phyloP scores from a whole-genome alignment of 2,329 filamentous ascomycete species.

The Penicillium occitanis region DNA sequence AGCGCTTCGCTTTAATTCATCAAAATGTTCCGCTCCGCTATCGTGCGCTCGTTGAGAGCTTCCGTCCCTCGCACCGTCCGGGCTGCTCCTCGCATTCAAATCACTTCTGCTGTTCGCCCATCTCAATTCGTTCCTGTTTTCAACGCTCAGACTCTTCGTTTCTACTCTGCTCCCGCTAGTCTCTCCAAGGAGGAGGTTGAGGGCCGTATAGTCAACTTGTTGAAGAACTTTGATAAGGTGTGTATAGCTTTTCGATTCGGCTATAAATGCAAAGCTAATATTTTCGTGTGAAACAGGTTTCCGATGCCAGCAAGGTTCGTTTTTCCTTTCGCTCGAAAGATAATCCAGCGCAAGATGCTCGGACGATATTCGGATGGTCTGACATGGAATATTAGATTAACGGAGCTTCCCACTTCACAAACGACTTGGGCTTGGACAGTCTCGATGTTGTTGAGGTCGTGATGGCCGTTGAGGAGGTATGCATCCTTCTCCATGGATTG shows the following conservation, averaged over 20 bases:
- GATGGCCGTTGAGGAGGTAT: slow-evolving; percentile 98
- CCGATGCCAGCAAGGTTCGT: slow-evolving; percentile 44
- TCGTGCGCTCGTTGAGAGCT: slow-evolving; percentile 72
- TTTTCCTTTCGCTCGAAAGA: neutral
- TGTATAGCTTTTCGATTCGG: slow-evolving; percentile 28
- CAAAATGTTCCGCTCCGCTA: slow-evolving; percentile 85
- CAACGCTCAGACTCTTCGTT: slow-evolving; percentile 69
- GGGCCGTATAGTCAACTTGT: slow-evolving; percentile 84
- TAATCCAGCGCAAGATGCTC: neutral
- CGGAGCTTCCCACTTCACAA: slow-evolving; percentile 83
- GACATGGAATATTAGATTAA: slow-evolving; percentile 64
- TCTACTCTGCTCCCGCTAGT: slow-evolving; percentile 80
- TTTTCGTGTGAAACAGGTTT: slow-evolving; percentile 30
- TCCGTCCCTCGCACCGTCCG: slow-evolving; percentile 53
- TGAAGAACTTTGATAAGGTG: slow-evolving; percentile 98
- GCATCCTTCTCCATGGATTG: neutral
- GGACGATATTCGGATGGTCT: slow-evolving; percentile 23
- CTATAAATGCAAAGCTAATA: slow-evolving; percentile 17
- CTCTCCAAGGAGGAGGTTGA: slow-evolving; percentile 82
- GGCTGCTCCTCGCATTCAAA: slow-evolving; percentile 60
- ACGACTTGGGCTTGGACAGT: slow-evolving; percentile 95
- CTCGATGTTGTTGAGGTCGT: slow-evolving; percentile 99
- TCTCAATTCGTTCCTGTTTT: slow-evolving; percentile 62
- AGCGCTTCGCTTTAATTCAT: slow-evolving; percentile 22
- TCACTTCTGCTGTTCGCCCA: slow-evolving; percentile 61